A percentile compares a stretch with the other conserved stretches of the same genome.
Evolutionary conservation across 768 basidiomycete genomes (phyloP).

Genomic region (Lentinula lateritia): DNA sequence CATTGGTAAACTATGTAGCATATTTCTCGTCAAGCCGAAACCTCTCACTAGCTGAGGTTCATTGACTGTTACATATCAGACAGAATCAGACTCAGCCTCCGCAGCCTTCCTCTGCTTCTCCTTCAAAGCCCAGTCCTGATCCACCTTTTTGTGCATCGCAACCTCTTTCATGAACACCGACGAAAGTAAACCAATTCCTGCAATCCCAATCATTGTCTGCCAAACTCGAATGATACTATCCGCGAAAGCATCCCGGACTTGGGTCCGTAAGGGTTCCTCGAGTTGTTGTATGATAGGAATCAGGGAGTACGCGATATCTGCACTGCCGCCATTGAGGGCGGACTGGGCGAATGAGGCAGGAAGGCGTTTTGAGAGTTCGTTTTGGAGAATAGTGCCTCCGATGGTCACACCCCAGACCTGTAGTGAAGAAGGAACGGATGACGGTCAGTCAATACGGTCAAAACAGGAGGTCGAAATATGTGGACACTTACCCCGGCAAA

Average conservation of each 20-base stretch:
- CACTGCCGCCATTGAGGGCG: constrained; percentile 25
- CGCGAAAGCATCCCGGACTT: constrained; percentile 36
- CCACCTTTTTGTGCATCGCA: constrained; percentile 19
- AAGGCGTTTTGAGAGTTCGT: constrained; percentile 35
- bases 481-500: constrained; percentile 25
- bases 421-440: neutral
- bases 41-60: too few species aligned
- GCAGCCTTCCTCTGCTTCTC: constrained; percentile 4
- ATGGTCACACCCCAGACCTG: constrained; percentile 50
- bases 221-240: constrained; percentile 29
- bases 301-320: constrained; percentile 37
- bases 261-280: constrained; percentile 19
- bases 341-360: constrained; percentile 28
- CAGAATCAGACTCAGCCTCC: neutral
- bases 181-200: constrained; percentile 23
- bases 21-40: too few species aligned
- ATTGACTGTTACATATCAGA: neutral
- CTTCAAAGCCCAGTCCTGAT: constrained; percentile 20
- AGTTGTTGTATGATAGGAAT: constrained; percentile 37
- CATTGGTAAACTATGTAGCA: too few species aligned
- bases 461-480: neutral
- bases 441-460: too few species aligned
- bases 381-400: constrained; percentile 45
- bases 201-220: constrained; percentile 31
- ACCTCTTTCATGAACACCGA: constrained; percentile 24